Conservation (phyloP, 202 grass and related monocot species). For the Dendrocalamus latiflorus region DNA sequence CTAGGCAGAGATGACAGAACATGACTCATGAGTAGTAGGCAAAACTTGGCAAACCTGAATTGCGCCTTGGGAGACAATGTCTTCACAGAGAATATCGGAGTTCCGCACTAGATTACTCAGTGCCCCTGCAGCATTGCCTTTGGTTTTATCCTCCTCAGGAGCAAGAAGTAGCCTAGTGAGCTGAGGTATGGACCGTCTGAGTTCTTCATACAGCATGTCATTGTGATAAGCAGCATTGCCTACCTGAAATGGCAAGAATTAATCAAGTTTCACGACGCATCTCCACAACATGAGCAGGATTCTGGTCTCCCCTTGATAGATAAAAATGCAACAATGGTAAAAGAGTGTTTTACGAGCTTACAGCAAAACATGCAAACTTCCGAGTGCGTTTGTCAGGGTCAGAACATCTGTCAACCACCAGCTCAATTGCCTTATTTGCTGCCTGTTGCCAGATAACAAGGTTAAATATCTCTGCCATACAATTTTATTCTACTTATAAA, state of each 20-base stretch:
- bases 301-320: neutral
- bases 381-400: constrained; percentile 83
- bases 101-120: constrained; percentile 85
- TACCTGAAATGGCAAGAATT: constrained; percentile 43
- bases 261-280: neutral
- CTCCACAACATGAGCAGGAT: neutral
- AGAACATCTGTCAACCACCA: constrained; percentile 88
- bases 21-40: neutral
- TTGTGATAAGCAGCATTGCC: constrained; percentile 99
- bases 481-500: neutral
- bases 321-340: neutral
- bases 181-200: constrained; percentile 73
- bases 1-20: neutral
- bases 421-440: constrained; percentile 61
- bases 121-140: constrained; percentile 88
- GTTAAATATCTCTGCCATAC: constrained; percentile 11
- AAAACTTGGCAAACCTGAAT: constrained; percentile 55
- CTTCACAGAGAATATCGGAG: constrained; percentile 57
- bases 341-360: constrained; percentile 39
- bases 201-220: constrained; percentile 76
- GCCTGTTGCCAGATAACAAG: constrained; percentile 43
- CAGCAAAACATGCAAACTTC: constrained; percentile 98
- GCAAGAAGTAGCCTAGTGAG: constrained; percentile 71
- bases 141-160: constrained; percentile 93
- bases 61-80: constrained; percentile 67